These are phyloP conservation scores for Mimosa bimucronata DNA, from an alignment of 306 rosid species.

Conservation along the genomic window DNA sequence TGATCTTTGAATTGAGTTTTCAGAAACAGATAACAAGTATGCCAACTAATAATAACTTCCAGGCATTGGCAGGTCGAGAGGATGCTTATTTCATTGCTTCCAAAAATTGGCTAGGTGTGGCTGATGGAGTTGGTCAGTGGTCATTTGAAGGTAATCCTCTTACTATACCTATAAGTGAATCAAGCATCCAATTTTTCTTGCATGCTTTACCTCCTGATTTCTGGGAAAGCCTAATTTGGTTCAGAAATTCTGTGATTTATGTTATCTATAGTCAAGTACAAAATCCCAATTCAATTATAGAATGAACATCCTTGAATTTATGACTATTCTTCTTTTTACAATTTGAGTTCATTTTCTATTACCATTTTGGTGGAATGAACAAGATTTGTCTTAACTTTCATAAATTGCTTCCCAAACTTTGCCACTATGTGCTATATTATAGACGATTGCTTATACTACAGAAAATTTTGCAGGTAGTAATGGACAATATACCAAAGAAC, in stretches of 20 bases:
- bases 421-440: background rate
- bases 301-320: constrained; percentile 27
- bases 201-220: background rate
- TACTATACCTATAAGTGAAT: constrained; percentile 26
- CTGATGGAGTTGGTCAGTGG: constrained; percentile 85
- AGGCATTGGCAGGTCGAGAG: constrained; percentile 74
- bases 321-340: constrained; percentile 15
- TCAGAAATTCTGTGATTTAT: constrained; percentile 6
- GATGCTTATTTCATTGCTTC: constrained; percentile 70
- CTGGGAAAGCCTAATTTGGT: constrained; percentile 28
- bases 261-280: constrained; percentile 8
- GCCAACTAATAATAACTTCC: constrained; percentile 59
- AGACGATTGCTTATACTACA: constrained; percentile 5
- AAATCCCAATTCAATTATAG: constrained; percentile 3
- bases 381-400: background rate
- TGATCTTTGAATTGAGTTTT: constrained; percentile 18
- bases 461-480: constrained; percentile 47
- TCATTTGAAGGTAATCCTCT: constrained; percentile 65
- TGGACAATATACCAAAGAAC: constrained; percentile 58
- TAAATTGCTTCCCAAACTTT: constrained; percentile 22
- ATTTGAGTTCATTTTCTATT: constrained; percentile 27
- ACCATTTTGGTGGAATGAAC: constrained; percentile 25
- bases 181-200: constrained; percentile 22
- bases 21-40: constrained; percentile 37
- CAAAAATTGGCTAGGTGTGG: constrained; percentile 75